Conservation (phyloP, 495 filamentous ascomycete species). For the Staphylotrichum longicolle region DNA sequence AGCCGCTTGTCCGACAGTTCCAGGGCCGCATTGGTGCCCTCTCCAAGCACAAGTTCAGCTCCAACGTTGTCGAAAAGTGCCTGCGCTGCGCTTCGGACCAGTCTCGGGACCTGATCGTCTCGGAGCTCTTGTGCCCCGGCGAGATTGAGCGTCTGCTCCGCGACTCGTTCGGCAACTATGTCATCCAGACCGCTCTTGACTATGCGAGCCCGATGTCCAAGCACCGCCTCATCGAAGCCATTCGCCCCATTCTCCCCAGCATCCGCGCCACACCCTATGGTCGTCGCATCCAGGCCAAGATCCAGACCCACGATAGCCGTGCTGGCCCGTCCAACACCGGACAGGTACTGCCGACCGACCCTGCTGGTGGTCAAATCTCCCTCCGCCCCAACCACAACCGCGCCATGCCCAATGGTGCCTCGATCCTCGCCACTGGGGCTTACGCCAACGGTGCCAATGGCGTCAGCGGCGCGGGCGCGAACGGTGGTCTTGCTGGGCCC, state of each 20-base stretch:
- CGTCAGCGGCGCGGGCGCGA: constrained; percentile 26
- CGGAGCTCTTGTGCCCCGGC: constrained; percentile 69
- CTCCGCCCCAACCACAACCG: constrained; percentile 37
- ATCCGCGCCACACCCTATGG: constrained; percentile 90
- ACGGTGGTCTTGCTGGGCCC: constrained; percentile 9
- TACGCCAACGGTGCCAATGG: constrained; percentile 35
- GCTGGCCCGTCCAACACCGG: constrained; percentile 28
- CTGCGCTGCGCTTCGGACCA: constrained; percentile 70
- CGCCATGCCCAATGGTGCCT: constrained; percentile 32
- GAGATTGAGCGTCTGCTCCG: constrained; percentile 85
- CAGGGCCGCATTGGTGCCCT: constrained; percentile 66
- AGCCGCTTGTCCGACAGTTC: constrained; percentile 78
- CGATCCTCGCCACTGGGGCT: constrained; percentile 28
- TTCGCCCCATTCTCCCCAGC: constrained; percentile 76
- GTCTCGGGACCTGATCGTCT: constrained; percentile 75
- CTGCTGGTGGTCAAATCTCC: constrained; percentile 43
- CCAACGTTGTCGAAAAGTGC: constrained; percentile 98
- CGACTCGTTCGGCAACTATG: constrained; percentile 94
- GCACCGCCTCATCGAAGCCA: constrained; percentile 68
- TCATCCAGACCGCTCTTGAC: constrained; percentile 93
- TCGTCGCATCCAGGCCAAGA: constrained; percentile 85
- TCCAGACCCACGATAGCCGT: constrained; percentile 51
- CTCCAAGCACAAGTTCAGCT: constrained; percentile 98
- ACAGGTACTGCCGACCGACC: constrained; percentile 39
- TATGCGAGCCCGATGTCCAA: constrained; percentile 71